Percentiles rank a stretch among this genome's conserved stretches.
phyloP scores from a whole-genome alignment of 2,329 filamentous ascomycete genomes.

The Calonectria hongkongensis region DNA sequence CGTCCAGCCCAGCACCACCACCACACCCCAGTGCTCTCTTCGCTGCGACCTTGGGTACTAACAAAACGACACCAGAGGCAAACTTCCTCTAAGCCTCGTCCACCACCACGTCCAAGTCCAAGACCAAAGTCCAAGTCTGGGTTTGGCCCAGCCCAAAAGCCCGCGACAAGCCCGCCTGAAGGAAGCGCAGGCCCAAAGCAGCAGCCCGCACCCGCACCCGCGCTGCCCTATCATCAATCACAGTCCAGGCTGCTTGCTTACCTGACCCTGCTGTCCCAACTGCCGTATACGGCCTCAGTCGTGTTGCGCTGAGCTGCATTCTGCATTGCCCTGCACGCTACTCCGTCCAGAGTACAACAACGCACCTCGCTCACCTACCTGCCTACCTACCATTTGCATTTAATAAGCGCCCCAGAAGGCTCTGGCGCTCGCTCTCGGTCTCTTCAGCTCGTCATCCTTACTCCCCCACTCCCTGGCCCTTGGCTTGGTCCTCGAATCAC shows the following conservation, averaged over 20 bases:
- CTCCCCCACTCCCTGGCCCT: conserved; percentile 33
- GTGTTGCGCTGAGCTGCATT: background rate
- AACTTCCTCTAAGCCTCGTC: conserved; percentile 20
- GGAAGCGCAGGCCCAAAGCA: conserved; percentile 30
- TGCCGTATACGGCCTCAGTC: conserved; percentile 8
- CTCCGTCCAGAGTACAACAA: background rate
- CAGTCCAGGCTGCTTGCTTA: background rate
- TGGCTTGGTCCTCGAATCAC: conserved; percentile 31
- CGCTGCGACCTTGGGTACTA: conserved; percentile 17
- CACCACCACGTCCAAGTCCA: background rate
- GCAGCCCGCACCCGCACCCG: background rate
- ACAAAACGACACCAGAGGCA: conserved; percentile 19
- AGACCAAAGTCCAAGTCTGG: too few relatives aligned
- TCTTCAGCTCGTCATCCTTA: conserved; percentile 33
- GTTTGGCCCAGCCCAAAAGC: conserved; percentile 14
- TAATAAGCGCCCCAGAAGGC: conserved; percentile 19
- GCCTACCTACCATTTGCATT: conserved; percentile 5
- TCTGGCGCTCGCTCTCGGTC: conserved; percentile 10
- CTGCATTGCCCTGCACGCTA: conserved; percentile 2
- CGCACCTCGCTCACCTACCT: background rate
- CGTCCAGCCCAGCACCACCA: background rate
- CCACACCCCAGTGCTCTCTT: background rate
- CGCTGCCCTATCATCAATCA: conserved; percentile 1
- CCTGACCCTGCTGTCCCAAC: background rate
- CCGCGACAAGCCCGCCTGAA: conserved; percentile 26